phyloP scores from a whole-genome alignment of 164 flowering plant genomes.

The Chimonanthus praecox region DNA sequence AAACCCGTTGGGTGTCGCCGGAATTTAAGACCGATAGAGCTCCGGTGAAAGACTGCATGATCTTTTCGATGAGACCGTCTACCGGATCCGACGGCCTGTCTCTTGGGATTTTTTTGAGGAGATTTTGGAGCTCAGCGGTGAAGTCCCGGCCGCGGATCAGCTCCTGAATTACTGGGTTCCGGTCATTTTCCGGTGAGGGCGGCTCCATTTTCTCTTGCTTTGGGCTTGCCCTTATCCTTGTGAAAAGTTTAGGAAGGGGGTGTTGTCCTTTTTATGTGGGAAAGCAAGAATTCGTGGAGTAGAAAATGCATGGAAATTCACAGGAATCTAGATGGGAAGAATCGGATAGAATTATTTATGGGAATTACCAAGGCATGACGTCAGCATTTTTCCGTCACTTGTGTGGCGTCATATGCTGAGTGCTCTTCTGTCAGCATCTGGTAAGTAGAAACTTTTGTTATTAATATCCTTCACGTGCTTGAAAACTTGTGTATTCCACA shows the following conservation, averaged over 20 bases:
- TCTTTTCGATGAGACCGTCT: not conserved
- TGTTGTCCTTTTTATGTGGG: not conserved
- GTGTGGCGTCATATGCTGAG: too few relatives aligned
- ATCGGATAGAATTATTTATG: not conserved
- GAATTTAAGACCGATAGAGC: slow-evolving; percentile 8
- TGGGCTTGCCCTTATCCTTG: not conserved
- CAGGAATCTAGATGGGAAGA: slow-evolving; percentile 8
- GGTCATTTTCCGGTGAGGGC: not conserved
- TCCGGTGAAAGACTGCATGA: not conserved
- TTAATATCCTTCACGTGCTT: too few relatives aligned
- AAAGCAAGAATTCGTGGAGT: too few relatives aligned
- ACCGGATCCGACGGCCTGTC: slow-evolving; percentile 1
- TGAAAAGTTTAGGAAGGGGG: not conserved
- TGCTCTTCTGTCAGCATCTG: too few relatives aligned
- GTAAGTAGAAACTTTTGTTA: too few relatives aligned
- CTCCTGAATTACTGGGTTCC: not conserved
- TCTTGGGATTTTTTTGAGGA: not conserved
- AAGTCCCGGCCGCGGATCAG: slow-evolving; percentile 2
- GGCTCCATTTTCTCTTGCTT: not conserved
- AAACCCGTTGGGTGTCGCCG: slow-evolving; percentile 1
- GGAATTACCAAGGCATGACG: not conserved
- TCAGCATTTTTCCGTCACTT: too few relatives aligned
- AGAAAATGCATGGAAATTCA: not conserved
- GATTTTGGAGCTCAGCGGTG: not conserved
- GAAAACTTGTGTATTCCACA: too few relatives aligned